Evolutionary conservation across 2,329 filamentous ascomycete species (phyloP).

Genomic region (Epichloe aotearoae): DNA sequence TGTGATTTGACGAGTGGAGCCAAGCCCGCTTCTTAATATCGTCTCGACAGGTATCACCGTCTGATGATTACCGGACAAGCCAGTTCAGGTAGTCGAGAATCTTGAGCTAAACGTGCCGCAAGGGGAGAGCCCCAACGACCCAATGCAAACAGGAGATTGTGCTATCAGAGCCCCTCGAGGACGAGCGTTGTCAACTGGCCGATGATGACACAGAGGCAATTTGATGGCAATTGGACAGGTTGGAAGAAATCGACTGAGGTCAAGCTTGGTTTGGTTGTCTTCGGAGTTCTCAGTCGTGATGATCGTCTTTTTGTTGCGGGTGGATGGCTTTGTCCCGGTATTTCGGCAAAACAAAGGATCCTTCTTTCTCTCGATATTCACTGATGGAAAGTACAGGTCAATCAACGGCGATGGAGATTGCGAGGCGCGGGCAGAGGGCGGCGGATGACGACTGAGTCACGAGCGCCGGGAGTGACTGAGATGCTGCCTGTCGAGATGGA

Average conservation of each 20-base stretch:
- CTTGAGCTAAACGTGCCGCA: constrained; percentile 7
- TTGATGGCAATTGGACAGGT: neutral
- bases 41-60: neutral
- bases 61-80: neutral
- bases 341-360: constrained; percentile 4
- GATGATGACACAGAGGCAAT: neutral
- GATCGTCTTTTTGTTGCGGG: neutral
- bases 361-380: constrained; percentile 22
- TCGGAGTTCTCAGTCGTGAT: neutral
- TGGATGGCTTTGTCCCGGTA: neutral
- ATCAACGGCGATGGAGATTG: constrained; percentile 9
- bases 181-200: neutral
- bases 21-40: neutral
- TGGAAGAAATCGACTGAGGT: neutral
- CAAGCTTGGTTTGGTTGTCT: neutral
- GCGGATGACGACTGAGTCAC: constrained; percentile 6
- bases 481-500: neutral
- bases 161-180: constrained; percentile 5
- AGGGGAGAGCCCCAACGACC: constrained; percentile 14
- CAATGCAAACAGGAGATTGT: constrained; percentile 7
- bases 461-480: neutral
- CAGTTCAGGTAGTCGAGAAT: constrained; percentile 1
- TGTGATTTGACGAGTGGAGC: neutral
- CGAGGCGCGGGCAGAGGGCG: constrained; percentile 12
- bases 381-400: constrained; percentile 4